Evolutionary conservation across 306 rosid genomes (phyloP).

Genomic region (Vicia villosa): DNA sequence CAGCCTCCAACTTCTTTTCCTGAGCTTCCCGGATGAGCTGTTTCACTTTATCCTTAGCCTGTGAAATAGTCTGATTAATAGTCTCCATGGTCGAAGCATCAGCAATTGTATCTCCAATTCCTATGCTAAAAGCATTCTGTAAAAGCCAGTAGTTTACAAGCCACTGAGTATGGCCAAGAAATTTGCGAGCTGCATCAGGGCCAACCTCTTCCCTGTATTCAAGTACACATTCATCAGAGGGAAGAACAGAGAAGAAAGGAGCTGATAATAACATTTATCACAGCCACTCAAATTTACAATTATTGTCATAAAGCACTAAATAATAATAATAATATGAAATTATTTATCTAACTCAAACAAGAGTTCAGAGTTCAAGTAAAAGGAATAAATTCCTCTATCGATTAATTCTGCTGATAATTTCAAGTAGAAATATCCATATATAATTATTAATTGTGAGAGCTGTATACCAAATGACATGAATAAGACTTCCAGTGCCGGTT

Average conservation of each 20-base stretch:
- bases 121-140: conserved; percentile 95
- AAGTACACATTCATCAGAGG: conserved; percentile 32
- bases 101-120: conserved; percentile 98
- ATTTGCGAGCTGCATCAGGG: conserved; percentile 98
- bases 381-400: conserved; percentile 6
- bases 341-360: not conserved
- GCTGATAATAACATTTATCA: conserved; percentile 17
- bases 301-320: conserved; percentile 9
- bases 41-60: conserved; percentile 89
- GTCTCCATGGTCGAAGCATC: conserved; percentile 93
- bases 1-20: conserved; percentile 83
- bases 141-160: conserved; percentile 98
- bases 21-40: conserved; percentile 83
- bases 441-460: not conserved
- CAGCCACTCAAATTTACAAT: conserved; percentile 6
- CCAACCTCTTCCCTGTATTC: conserved; percentile 96
- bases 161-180: conserved; percentile 99
- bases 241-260: conserved; percentile 11
- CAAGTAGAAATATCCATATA: conserved; percentile 13
- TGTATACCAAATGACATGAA: conserved; percentile 91
- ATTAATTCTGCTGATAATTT: not conserved
- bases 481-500: conserved; percentile 93
- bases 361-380: not conserved
- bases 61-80: conserved; percentile 84
- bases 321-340: not conserved